phyloP scores from a whole-genome alignment of 2,329 filamentous ascomycete genomes.

The Cladosporium phlei region DNA sequence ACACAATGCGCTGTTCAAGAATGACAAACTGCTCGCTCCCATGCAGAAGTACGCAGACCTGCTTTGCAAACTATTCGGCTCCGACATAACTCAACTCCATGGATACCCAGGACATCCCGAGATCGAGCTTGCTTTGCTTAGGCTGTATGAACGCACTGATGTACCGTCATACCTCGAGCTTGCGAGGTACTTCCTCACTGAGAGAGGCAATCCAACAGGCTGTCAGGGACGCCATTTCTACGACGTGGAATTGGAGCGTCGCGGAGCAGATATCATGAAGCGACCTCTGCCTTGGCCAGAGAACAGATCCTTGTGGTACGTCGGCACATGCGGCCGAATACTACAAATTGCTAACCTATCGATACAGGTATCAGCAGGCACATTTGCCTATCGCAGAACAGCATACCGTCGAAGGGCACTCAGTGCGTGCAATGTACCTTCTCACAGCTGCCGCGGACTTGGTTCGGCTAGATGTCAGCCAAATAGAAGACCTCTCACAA shows the following conservation, averaged over 20 bases:
- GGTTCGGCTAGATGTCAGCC: slow-evolving; percentile 35
- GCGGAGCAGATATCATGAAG: slow-evolving; percentile 48
- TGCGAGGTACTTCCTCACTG: slow-evolving; percentile 54
- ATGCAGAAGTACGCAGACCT: slow-evolving; percentile 53
- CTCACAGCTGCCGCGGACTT: slow-evolving; percentile 56
- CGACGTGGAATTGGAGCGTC: slow-evolving; percentile 48
- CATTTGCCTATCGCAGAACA: slow-evolving; percentile 54
- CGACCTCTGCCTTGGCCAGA: slow-evolving; percentile 47
- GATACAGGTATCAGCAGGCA: slow-evolving; percentile 43
- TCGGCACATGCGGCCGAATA: neutral
- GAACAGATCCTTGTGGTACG: slow-evolving; percentile 35
- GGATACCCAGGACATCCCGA: slow-evolving; percentile 60
- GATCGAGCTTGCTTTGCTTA: slow-evolving; percentile 48
- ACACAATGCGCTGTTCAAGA: slow-evolving; percentile 50
- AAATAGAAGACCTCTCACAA: slow-evolving; percentile 21
- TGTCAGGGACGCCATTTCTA: slow-evolving; percentile 51
- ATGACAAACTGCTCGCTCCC: slow-evolving; percentile 48
- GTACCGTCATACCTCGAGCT: slow-evolving; percentile 41
- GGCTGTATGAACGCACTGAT: slow-evolving; percentile 41
- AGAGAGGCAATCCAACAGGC: slow-evolving; percentile 52
- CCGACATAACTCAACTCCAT: slow-evolving; percentile 45
- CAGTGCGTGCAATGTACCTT: slow-evolving; percentile 58
- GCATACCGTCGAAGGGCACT: slow-evolving; percentile 53
- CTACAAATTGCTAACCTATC: slow-evolving; percentile 36
- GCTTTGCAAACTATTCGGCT: slow-evolving; percentile 50